Conservation (phyloP, 164 flowering plant genomes). For the Nymphaea thermarum region DNA sequence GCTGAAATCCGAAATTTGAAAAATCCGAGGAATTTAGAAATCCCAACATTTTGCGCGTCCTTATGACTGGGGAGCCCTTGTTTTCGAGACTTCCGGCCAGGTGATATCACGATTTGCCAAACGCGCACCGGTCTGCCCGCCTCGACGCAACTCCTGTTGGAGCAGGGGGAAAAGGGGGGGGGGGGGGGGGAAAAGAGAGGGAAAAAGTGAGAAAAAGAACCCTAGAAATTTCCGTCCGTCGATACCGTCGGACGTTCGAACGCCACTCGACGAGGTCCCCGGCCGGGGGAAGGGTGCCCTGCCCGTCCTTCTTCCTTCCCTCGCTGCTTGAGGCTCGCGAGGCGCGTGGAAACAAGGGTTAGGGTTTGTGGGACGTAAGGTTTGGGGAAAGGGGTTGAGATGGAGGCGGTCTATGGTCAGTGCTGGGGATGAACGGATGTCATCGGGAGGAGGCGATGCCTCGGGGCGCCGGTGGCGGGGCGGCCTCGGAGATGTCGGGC, state of each 20-base stretch:
- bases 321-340: neutral
- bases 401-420: slow-evolving; percentile 38
- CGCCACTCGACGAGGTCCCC: neutral
- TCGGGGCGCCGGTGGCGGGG: slow-evolving; percentile 3
- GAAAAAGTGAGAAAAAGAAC: neutral
- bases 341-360: slow-evolving; percentile 7
- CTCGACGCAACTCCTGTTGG: neutral
- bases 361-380: slow-evolving; percentile 27
- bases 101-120: neutral
- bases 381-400: slow-evolving; percentile 51
- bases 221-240: neutral
- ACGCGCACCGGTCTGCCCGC: neutral
- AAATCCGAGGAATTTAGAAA: neutral
- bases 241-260: neutral
- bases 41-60: neutral
- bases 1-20: neutral
- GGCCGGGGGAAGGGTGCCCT: neutral
- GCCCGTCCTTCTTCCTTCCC: neutral
- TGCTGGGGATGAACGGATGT: slow-evolving; percentile 27
- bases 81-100: neutral
- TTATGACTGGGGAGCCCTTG: neutral
- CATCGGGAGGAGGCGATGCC: slow-evolving; percentile 20
- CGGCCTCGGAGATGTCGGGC: neutral
- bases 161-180: neutral
- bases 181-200: neutral